Base-by-base conservation (phyloP, 2,329 filamentous ascomycete genomes). In the Gnomoniopsis smithogilvyi region DNA sequence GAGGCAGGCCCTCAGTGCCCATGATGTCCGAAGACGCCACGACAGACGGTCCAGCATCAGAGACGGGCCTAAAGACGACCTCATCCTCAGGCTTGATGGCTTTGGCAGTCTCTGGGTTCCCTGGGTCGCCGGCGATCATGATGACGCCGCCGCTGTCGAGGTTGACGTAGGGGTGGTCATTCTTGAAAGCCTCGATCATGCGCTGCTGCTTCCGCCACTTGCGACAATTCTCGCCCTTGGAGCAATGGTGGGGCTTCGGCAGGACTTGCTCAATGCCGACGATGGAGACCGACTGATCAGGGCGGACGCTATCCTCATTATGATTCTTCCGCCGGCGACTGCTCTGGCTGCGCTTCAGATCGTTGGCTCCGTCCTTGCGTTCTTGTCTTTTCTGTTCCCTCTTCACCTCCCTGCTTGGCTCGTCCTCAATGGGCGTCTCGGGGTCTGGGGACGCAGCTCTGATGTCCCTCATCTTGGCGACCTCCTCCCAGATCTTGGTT, bases 1-100 rank as follows among this genome's bases (percentile, higher is more conserved):
- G 80, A 22, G 88, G 81, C 14, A 87, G 71, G 50, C 70, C 74
- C 38, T 83, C 83, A 6, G 90, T 88, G 2, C 92, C 93, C 63
- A 98, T 82, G 12, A 96, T 82, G 73, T 97, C 94, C 1, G 93
- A 97, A 1, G 94, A 97, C 26, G 93, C 94, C 54, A 96, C 88
- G 11, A 96, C 81, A 1, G 93, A 97, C 11, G 90, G 90, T 3
- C 89, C 84, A 21, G 84, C 84, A 66, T 95, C 89, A 6, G 91
- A 94, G 26, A 86, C 78, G 12, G 91, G 90, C 47, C 89, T 85
- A 64, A 83, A 73, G 6, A 76, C 73, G 6, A 76, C 72, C 60
- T 85, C 74, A 58, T 79, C 85, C 66, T 68, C 80, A 68, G 74
- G 80, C 64, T 85, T 82, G 63, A 85, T 72, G 22, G 83, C 80